Evolutionary conservation across 106 monocot genomes (phyloP).

Genomic region (Dendrobium chrysotoxum): DNA sequence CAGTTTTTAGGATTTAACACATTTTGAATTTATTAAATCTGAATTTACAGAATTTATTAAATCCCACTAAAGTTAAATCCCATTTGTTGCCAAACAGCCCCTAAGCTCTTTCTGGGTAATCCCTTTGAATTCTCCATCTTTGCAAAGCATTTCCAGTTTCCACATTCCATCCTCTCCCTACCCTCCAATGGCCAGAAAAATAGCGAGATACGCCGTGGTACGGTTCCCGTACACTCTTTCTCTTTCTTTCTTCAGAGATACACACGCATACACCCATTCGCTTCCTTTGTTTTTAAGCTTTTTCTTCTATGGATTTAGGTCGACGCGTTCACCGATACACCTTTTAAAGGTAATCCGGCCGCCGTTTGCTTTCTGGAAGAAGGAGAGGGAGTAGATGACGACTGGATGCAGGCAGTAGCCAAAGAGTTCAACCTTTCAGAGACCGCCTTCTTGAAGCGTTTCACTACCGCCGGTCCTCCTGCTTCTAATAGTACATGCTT

Average conservation of each 20-base stretch:
- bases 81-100: too few species aligned
- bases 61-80: too few species aligned
- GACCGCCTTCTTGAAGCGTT: constrained; percentile 21
- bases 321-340: constrained; percentile 20
- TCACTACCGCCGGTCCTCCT: not conserved
- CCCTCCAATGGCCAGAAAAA: constrained; percentile 3
- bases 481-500: constrained; percentile 9
- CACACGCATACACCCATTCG: not conserved
- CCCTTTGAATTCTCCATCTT: too few species aligned
- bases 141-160: too few species aligned
- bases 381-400: not conserved
- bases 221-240: too few species aligned
- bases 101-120: too few species aligned
- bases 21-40: too few species aligned
- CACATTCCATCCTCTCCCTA: too few species aligned
- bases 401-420: constrained; percentile 29
- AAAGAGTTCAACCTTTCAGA: constrained; percentile 28
- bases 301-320: constrained; percentile 9
- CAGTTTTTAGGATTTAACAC: too few species aligned
- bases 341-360: not conserved
- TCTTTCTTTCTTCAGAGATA: not conserved
- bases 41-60: too few species aligned
- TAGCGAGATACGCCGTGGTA: constrained; percentile 13
- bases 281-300: not conserved
- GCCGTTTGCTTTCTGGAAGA: not conserved